Base-by-base conservation (phyloP, 2,329 filamentous ascomycete species). In the Elsinoe arachidis region DNA sequence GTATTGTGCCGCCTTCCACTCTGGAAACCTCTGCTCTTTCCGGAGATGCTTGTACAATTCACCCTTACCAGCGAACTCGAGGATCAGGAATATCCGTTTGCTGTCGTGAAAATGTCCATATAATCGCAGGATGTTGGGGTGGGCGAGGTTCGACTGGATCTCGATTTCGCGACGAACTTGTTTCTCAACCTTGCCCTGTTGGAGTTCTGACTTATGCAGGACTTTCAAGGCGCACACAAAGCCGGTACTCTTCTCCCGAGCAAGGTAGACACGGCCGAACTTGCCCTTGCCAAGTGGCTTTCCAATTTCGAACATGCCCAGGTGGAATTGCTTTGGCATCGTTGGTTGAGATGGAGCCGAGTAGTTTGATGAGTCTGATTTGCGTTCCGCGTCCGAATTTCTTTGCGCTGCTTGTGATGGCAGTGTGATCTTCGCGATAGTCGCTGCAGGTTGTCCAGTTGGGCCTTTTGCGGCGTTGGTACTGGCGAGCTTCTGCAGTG, bases 291-390 rank as follows among this genome's bases (percentile, higher is more conserved):
- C 88, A 10, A 92, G 77, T 1, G 88, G 87, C 63, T 88, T 86
- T 26, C 88, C 88, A 62, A 92, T 93, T 71, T 95, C 89, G 69
- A 95, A 95, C 88, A 93, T 93, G 72, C 88, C 87, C 4, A 95
- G 82, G 68, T 95, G 88, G 73, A 90, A 90, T 64, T 89, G 66
- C 60, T 71, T 72, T 17, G 59, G 61, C 39, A 67, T 60, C 1
- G 66, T 63, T 41, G 73, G 69, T 58, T 70, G 54, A 26, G 53
- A 17, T 38, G 57, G 58, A n/a, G 58, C 44, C 2, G 12, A n/a
- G 12, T 54, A 55, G 19, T 53, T 57, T 9, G 60, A 60, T n/a
- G 47, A 51, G 14, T 59, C 55, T 12, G 72, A 56, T 15, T 56
- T 56, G 21, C 54, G 34, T 71, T 70, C 67, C 66, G 57, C 70